Conservation (phyloP, 352 stramenopile species). For the Globisporangium camurandrum region DNA sequence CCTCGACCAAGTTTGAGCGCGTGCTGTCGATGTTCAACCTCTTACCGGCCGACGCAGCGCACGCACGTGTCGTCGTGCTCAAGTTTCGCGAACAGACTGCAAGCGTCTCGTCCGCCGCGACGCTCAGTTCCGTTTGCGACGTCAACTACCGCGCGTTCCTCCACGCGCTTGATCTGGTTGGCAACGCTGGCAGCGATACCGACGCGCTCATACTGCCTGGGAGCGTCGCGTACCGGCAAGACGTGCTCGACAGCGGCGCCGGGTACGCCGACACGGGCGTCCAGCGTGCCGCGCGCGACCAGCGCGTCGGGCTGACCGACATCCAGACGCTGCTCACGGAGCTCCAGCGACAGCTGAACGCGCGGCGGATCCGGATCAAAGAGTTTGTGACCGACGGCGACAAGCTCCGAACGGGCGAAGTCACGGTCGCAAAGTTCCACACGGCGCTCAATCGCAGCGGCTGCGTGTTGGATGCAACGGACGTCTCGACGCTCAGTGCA, state of each 20-base stretch:
- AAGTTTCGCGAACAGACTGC: constrained; percentile 69
- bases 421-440: constrained; percentile 81
- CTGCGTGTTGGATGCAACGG: constrained; percentile 49
- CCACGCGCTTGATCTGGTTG: constrained; percentile 47
- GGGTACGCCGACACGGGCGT: constrained; percentile 18
- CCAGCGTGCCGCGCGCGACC: constrained; percentile 23
- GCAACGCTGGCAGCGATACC: constrained; percentile 14
- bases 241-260: constrained; percentile 32
- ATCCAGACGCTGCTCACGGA: constrained; percentile 44
- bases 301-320: constrained; percentile 18
- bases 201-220: constrained; percentile 28
- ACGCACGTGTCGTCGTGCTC: constrained; percentile 46
- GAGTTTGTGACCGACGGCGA: constrained; percentile 77
- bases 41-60: constrained; percentile 35
- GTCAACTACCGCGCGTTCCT: constrained; percentile 83
- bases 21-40: constrained; percentile 72
- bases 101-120: constrained; percentile 24
- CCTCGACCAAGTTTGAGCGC: constrained; percentile 70
- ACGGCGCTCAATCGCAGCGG: constrained; percentile 78
- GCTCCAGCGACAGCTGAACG: constrained; percentile 47
- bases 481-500: constrained; percentile 56
- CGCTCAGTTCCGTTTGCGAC: constrained; percentile 67
- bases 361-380: constrained; percentile 72
- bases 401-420: constrained; percentile 71
- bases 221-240: constrained; percentile 57